Evolutionary conservation across 2,329 filamentous ascomycete species (phyloP).

Genomic region (Venturiaceae sp.): DNA sequence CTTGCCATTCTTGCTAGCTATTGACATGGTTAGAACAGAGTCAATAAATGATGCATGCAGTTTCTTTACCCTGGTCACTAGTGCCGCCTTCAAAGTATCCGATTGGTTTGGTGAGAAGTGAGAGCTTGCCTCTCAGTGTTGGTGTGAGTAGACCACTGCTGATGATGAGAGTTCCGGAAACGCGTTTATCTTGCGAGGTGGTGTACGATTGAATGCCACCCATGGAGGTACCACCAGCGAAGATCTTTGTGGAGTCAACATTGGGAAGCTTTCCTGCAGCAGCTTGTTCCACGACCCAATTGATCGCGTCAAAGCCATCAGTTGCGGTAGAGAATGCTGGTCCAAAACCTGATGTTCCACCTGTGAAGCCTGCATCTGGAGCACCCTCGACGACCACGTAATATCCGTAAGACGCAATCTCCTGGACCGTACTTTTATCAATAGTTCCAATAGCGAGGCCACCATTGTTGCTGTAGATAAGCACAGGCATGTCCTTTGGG

Average conservation of each 20-base stretch:
- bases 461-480: background rate
- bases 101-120: background rate
- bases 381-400: background rate
- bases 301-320: background rate
- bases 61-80: background rate
- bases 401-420: background rate
- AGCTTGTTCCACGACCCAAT: background rate
- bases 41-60: background rate
- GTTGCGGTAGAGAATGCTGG: background rate
- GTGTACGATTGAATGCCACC: background rate
- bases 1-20: background rate
- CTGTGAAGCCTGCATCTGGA: background rate
- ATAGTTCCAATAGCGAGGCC: background rate
- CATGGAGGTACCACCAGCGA: background rate
- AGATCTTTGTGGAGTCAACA: background rate
- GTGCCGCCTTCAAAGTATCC: background rate
- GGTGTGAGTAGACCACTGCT: background rate
- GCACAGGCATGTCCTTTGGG: background rate
- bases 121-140: background rate
- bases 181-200: background rate
- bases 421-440: background rate
- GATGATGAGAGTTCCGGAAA: background rate
- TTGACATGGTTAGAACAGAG: background rate
- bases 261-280: background rate
- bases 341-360: background rate